Percentiles rank a stretch among this genome's conserved stretches.
phyloP scores from a whole-genome alignment of 352 stramenopile species.

The Phytophthora crassamura region DNA sequence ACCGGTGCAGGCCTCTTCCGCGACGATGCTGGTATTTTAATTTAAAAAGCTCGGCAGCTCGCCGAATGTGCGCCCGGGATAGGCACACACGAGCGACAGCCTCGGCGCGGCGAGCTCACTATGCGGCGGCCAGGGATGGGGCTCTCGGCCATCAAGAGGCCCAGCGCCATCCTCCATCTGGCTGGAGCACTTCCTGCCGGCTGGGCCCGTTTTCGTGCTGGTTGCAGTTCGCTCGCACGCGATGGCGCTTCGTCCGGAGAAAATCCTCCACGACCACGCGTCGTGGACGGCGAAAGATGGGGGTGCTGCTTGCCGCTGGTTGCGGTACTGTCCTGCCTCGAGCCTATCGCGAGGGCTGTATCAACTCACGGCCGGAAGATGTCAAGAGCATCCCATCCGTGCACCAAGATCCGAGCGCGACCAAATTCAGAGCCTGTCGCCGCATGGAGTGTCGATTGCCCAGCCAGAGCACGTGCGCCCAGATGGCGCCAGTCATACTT shows the following conservation, averaged over 20 bases:
- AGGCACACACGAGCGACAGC: conserved; percentile 37
- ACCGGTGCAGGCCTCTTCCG: conserved; percentile 5
- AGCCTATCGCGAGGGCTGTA: conserved; percentile 2
- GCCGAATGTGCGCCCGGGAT: conserved; percentile 18
- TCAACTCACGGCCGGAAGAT: conserved; percentile 21
- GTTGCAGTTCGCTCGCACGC: conserved; percentile 28
- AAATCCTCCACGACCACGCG: background rate
- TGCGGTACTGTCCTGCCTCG: too few species aligned
- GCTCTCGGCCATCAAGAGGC: conserved; percentile 18
- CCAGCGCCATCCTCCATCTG: conserved; percentile 31
- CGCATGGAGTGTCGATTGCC: conserved; percentile 33
- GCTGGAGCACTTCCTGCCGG: conserved; percentile 9
- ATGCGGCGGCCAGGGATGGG: conserved; percentile 35
- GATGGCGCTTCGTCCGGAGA: background rate
- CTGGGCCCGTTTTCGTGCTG: conserved; percentile 32
- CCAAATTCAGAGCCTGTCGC: too few species aligned
- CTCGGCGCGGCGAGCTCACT: conserved; percentile 12
- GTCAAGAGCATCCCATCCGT: conserved; percentile 26
- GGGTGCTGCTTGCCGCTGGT: background rate
- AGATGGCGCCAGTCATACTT: conserved; percentile 28
- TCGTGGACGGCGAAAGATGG: conserved; percentile 10
- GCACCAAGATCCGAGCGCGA: conserved; percentile 34
- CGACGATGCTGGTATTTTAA: background rate
- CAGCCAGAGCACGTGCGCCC: conserved; percentile 26
- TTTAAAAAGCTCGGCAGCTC: too few species aligned